Evolutionary conservation across 805 yeast species (phyloP), one percentile per base, ranked within the genome.

Genomic region (Nakazawaea molendinolei): DNA sequence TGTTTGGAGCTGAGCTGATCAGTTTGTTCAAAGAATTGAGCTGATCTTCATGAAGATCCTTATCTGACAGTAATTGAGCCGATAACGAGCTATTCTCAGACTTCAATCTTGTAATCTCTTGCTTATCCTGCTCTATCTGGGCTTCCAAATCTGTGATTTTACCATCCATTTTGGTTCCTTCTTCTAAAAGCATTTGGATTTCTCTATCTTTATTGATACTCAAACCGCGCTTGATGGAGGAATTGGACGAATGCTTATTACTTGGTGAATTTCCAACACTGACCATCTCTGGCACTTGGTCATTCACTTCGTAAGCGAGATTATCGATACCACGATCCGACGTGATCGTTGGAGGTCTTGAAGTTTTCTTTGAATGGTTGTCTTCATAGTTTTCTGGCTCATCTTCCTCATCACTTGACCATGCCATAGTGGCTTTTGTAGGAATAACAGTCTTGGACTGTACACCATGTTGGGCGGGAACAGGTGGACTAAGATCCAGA

Each of bases 391-490:
- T 8, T 22, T 8, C 8, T n/a, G 25, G 26, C 19, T 65, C 73
- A 3, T 74, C 85, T 32, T 80, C 92, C 43, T 82, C 95, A 45
- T 82, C 95, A 36, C 87, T 81, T 12, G 90, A 81, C 87, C 95
- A 92, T 3, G 89, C 79, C 53, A 90, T 67, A 28, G 80, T 76
- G 1, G 95, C 85, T 54, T 83, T 86, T 19, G 81, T 72, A 0
- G 97, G 96, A n/a, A 83, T 75, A 4, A 90, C 79, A 4, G 80
- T 76, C 5, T 83, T 71, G 9, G 82, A 56, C 44, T 76, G 85
- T 12, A 75, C 54, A 1, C 79, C 70, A 10, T 65, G 38, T 22
- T 33, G 41, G 8, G 38, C 25, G 60, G 61, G 35, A 28, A 18
- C 24, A 8, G 20, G 22, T 22, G 17, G 15, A n/a, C n/a, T n/a